phyloP scores from a whole-genome alignment of 108 stramenopile genomes.

The Skeletonema tropicum region DNA sequence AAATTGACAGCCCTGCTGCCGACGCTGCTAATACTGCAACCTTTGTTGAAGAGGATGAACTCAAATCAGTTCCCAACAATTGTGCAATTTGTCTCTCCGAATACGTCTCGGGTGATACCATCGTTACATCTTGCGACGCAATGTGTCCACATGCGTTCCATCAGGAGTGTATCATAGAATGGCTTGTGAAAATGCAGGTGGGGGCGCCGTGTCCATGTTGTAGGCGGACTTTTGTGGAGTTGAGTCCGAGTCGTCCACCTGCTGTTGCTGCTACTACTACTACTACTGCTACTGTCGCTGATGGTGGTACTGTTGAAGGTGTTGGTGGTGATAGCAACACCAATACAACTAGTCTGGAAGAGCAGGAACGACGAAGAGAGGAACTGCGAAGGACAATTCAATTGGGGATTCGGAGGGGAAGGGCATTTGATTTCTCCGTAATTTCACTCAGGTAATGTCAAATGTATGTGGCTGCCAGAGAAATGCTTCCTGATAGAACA shows the following conservation, averaged over 20 bases:
- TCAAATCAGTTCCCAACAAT: conserved; percentile 60
- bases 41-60: neutral
- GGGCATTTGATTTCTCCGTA: conserved; percentile 23
- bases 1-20: neutral
- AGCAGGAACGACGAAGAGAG: conserved; percentile 10
- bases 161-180: conserved; percentile 71
- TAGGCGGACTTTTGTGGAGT: conserved; percentile 66
- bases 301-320: neutral
- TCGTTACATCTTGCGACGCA: conserved; percentile 58
- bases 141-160: conserved; percentile 76
- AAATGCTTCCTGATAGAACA: no score
- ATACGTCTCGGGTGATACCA: conserved; percentile 59
- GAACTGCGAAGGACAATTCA: neutral
- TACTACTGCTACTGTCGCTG: neutral
- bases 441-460: neutral
- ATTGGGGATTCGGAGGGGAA: conserved; percentile 11
- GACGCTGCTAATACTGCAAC: neutral
- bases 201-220: conserved; percentile 75
- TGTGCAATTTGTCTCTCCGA: conserved; percentile 75
- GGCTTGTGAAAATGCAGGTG: conserved; percentile 70
- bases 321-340: neutral
- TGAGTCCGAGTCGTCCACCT: conserved; percentile 13
- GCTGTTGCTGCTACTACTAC: neutral
- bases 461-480: no score
- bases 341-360: conserved; percentile 4